phyloP scores from a whole-genome alignment of 345 rosid genomes.

The Camelina laxa region DNA sequence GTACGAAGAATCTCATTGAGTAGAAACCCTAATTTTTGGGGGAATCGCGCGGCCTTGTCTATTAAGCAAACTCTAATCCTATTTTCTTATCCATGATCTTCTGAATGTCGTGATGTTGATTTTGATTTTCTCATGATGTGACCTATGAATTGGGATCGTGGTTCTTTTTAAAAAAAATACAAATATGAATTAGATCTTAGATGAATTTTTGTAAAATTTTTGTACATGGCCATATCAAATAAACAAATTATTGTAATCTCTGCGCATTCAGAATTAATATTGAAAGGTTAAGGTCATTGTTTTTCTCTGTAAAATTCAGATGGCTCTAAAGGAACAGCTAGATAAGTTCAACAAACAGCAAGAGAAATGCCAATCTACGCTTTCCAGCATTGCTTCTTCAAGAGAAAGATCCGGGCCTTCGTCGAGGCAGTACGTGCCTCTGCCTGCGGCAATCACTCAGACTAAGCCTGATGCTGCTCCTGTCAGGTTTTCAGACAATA shows the following conservation, averaged over 20 bases:
- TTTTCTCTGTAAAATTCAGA: constrained; percentile 35
- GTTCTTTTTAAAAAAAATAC: too few relatives aligned
- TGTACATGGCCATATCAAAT: too few relatives aligned
- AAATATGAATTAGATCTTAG: too few relatives aligned
- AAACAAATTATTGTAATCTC: too few relatives aligned
- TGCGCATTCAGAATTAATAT: neutral
- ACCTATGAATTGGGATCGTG: neutral
- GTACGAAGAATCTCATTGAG: too few relatives aligned
- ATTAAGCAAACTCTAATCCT: neutral
- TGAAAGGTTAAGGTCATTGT: neutral
- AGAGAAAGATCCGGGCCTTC: constrained; percentile 33
- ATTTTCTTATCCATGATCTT: neutral
- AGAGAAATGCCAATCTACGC: constrained; percentile 69
- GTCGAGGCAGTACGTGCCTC: constrained; percentile 40
- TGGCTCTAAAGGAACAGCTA: constrained; percentile 69
- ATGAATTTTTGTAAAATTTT: too few relatives aligned
- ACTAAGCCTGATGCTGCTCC: constrained; percentile 49
- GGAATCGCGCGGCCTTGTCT: neutral
- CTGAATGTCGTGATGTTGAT: neutral
- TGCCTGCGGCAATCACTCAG: constrained; percentile 37
- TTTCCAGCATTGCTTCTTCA: constrained; percentile 58
- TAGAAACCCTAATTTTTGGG: neutral
- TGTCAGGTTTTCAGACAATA: constrained; percentile 73
- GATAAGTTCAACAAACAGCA: constrained; percentile 78
- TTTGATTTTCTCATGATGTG: neutral